Percentiles rank a stretch among this genome's conserved stretches.
These are phyloP conservation scores for Fermentozyma sake DNA, from an alignment of 1,139 yeast species.

Conservation along the genomic window DNA sequence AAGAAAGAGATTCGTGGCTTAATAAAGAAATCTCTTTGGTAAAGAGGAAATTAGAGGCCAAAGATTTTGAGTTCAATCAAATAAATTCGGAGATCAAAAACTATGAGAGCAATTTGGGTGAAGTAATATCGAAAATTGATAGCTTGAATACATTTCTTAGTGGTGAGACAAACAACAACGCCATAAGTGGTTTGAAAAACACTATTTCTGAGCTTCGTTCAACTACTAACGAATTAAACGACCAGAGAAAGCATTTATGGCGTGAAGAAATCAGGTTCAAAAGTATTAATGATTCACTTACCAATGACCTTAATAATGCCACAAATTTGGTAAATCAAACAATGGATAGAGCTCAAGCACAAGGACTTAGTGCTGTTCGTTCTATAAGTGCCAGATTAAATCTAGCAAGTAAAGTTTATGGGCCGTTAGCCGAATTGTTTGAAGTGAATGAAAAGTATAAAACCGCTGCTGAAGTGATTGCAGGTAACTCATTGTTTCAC, in stretches of 20 bases:
- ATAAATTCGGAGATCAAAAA: constrained; percentile 16
- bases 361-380: constrained; percentile 66
- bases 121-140: constrained; percentile 36
- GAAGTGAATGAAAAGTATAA: constrained; percentile 78
- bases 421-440: constrained; percentile 81
- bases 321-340: constrained; percentile 62
- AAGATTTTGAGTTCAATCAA: constrained; percentile 21
- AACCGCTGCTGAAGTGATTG: constrained; percentile 82
- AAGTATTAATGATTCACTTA: constrained; percentile 51
- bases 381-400: constrained; percentile 54
- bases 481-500: constrained; percentile 82
- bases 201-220: constrained; percentile 35
- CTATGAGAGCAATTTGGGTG: constrained; percentile 15
- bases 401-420: constrained; percentile 60
- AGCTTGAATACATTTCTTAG: constrained; percentile 30
- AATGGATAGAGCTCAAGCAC: constrained; percentile 67
- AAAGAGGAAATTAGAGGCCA: constrained; percentile 15
- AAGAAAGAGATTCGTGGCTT: constrained; percentile 73
- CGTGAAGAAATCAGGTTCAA: constrained; percentile 67
- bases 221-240: constrained; percentile 46
- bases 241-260: constrained; percentile 72
- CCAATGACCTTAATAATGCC: constrained; percentile 53
- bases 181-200: constrained; percentile 25
- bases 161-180: constrained; percentile 13
- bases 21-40: constrained; percentile 22